A percentile compares a stretch with the other conserved stretches of the same genome.
Conservation (phyloP, 1,284 basidiomycete genomes). For the Omphalotus olearius region DNA sequence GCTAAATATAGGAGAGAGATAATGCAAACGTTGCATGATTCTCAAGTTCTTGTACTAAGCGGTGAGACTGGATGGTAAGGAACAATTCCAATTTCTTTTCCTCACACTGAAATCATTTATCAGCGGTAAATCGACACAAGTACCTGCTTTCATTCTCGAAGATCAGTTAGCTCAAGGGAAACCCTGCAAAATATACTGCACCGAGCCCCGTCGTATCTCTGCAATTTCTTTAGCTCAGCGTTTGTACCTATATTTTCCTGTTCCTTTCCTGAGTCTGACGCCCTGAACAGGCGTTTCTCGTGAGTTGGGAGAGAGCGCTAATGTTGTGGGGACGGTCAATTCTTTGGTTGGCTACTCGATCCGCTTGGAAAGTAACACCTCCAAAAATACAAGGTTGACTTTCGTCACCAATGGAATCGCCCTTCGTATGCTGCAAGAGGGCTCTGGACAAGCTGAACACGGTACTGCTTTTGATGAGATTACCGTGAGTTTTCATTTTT, state of each 20-base stretch:
- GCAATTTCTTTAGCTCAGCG: slow-evolving; percentile 96
- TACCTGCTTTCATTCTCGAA: slow-evolving; percentile 94
- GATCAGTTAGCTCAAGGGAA: slow-evolving; percentile 80
- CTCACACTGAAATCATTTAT: slow-evolving; percentile 1
- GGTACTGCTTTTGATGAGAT: slow-evolving; percentile 89
- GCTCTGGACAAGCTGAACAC: slow-evolving; percentile 59
- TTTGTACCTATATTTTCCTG: slow-evolving; percentile 19
- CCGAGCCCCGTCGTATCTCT: slow-evolving; percentile 95
- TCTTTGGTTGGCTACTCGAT: slow-evolving; percentile 96
- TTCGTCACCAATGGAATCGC: slow-evolving; percentile 97
- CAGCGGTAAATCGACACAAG: slow-evolving; percentile 97
- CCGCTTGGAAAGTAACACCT: slow-evolving; percentile 86
- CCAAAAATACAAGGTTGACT: slow-evolving; percentile 75
- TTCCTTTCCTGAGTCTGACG: slow-evolving; percentile 3
- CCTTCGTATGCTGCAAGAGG: slow-evolving; percentile 91
- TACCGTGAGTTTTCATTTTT: slow-evolving; percentile 51
- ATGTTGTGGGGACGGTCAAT: slow-evolving; percentile 73
- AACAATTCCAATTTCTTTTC: neutral
- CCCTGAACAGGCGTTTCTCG: slow-evolving; percentile 63
- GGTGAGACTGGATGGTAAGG: slow-evolving; percentile 95
- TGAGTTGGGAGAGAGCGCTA: slow-evolving; percentile 86
- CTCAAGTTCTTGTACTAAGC: slow-evolving; percentile 89
- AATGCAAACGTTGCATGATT: slow-evolving; percentile 65
- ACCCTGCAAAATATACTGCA: slow-evolving; percentile 92
- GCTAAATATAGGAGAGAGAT: slow-evolving; percentile 81